Conservation (phyloP, 257 asterid species). For the Primulina eburnea region DNA sequence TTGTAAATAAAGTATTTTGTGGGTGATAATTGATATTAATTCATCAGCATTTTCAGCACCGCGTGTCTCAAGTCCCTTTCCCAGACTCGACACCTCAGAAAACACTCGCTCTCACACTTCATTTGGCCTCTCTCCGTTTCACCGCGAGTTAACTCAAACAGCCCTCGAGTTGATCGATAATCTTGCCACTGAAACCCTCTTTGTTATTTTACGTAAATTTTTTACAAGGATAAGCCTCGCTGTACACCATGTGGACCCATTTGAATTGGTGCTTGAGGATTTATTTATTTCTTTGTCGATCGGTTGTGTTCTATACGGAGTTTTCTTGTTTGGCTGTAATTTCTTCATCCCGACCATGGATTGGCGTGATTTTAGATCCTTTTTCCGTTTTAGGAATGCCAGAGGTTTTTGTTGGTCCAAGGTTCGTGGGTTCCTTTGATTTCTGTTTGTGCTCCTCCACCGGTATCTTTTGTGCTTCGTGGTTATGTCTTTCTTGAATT, state of each 20-base stretch:
- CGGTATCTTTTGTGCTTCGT: background rate
- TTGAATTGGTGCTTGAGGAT: background rate
- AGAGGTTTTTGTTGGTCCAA: slow-evolving; percentile 30
- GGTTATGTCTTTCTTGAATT: background rate
- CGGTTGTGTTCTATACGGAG: slow-evolving; percentile 15
- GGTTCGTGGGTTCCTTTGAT: slow-evolving; percentile 30
- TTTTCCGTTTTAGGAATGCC: slow-evolving; percentile 30
- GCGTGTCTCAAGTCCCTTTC: too few relatives aligned
- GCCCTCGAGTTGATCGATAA: too few relatives aligned
- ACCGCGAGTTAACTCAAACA: background rate
- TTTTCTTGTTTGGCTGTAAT: slow-evolving; percentile 20
- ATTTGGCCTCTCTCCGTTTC: background rate
- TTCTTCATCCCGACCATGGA: slow-evolving; percentile 35
- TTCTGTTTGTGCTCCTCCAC: background rate
- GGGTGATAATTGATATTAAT: too few relatives aligned
- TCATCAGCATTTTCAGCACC: too few relatives aligned
- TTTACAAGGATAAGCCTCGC: slow-evolving; percentile 20
- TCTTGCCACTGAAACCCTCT: background rate
- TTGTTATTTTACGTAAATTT: slow-evolving; percentile 6
- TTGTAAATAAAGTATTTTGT: too few relatives aligned
- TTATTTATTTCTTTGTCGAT: slow-evolving; percentile 7
- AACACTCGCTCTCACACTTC: background rate
- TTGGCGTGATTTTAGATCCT: slow-evolving; percentile 40
- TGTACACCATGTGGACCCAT: slow-evolving; percentile 30
- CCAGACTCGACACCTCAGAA: slow-evolving; percentile 5